Percentiles rank a stretch among this genome's conserved stretches.
Conservation (phyloP, 176 grass and related monocot genomes). For the Elymus sibiricus region DNA sequence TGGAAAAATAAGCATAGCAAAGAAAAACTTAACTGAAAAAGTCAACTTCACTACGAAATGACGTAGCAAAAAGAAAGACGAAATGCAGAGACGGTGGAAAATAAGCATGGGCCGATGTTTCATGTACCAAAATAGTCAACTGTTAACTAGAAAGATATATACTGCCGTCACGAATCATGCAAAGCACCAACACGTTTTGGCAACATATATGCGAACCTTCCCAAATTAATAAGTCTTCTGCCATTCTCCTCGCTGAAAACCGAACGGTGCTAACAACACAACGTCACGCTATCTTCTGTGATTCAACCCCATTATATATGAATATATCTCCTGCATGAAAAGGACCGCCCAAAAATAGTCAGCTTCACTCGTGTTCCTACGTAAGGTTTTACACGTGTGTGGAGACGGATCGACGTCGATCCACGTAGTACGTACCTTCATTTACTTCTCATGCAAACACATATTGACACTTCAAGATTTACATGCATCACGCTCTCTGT, state of each 20-base stretch:
- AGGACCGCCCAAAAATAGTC: neutral
- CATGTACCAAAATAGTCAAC: no score
- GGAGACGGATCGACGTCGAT: neutral
- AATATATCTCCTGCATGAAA: neutral
- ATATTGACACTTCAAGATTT: neutral
- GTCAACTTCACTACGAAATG: no score
- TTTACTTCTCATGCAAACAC: neutral
- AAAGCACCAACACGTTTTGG: no score
- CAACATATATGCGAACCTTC: no score
- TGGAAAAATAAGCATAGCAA: no score
- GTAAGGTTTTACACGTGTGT: neutral
- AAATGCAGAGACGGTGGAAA: no score
- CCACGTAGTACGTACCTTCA: neutral
- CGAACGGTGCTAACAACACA: neutral
- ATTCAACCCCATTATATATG: neutral
- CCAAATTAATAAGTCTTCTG: no score
- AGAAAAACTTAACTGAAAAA: no score
- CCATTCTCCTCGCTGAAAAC: neutral
- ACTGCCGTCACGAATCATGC: no score
- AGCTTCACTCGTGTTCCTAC: neutral
- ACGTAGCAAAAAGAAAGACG: no score
- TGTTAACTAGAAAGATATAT: no score
- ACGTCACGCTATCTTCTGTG: neutral
- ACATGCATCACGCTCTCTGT: neutral
- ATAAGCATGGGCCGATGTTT: no score